Percentiles rank a stretch among this genome's conserved stretches.
Conservation (phyloP, 345 rosid species). For the Dipteronia dyeriana region DNA sequence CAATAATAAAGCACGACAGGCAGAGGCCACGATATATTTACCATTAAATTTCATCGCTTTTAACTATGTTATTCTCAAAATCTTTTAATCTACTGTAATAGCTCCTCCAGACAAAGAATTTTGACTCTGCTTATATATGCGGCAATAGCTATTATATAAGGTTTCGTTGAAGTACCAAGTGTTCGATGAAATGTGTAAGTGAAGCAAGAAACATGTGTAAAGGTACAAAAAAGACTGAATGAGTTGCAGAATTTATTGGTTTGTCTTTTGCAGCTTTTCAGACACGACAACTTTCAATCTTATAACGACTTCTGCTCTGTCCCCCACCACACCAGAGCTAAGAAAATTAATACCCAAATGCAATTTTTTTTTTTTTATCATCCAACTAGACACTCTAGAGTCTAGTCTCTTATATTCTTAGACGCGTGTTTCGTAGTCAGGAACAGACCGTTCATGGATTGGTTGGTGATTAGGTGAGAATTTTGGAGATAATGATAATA, state of each 20-base stretch:
- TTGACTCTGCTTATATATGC: too few relatives aligned
- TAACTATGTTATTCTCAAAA: too few relatives aligned
- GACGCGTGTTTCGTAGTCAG: not conserved
- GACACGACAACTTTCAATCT: not conserved
- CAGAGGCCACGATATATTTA: too few relatives aligned
- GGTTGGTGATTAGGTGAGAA: not conserved
- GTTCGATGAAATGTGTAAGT: not conserved
- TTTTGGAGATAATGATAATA: not conserved
- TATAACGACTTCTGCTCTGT: not conserved
- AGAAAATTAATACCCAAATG: not conserved
- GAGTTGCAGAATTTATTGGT: not conserved
- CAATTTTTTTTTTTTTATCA: too few relatives aligned
- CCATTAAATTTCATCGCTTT: too few relatives aligned
- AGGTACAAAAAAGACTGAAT: not conserved
- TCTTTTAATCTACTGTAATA: too few relatives aligned
- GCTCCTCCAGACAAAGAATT: too few relatives aligned
- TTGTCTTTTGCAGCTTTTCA: slow-evolving; percentile 7
- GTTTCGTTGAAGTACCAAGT: too few relatives aligned
- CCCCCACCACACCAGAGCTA: not conserved
- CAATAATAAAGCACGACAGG: too few relatives aligned
- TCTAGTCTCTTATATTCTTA: too few relatives aligned
- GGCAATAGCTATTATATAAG: too few relatives aligned
- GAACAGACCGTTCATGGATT: not conserved
- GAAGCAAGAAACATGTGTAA: not conserved
- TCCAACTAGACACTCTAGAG: too few relatives aligned